A percentile compares a stretch with the other conserved stretches of the same genome.
Conservation (phyloP, 192 early-diverging fungal species). For the Backusella luteola region DNA sequence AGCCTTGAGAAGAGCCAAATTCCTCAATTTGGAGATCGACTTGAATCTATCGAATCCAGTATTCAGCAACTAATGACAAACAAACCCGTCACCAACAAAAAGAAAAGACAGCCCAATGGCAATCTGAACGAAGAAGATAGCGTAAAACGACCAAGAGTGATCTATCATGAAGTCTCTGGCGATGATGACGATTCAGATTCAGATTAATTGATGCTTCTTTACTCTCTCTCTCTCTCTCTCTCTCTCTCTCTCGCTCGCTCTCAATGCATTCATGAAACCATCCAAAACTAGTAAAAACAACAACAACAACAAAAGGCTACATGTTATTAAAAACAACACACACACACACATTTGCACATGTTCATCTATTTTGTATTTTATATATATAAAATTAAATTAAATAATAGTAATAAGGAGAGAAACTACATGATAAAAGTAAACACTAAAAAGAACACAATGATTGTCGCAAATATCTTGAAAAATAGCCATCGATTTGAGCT, state of each 20-base stretch:
- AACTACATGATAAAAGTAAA: slow-evolving; percentile 30
- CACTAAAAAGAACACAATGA: slow-evolving; percentile 69
- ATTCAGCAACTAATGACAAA: not conserved
- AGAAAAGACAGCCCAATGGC: not conserved
- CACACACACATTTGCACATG: too few species aligned
- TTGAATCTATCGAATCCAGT: not conserved
- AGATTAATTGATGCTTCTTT: not conserved
- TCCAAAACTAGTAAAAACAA: too few species aligned
- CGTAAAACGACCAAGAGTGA: not conserved
- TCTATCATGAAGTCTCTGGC: not conserved
- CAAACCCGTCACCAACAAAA: not conserved
- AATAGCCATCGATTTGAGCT: slow-evolving; percentile 95
- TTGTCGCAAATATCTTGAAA: slow-evolving; percentile 89
- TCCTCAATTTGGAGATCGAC: not conserved
- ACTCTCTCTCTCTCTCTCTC: too few species aligned
- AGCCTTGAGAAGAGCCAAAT: not conserved
- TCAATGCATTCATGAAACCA: too few species aligned
- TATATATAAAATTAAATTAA: not conserved
- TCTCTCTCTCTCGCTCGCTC: too few species aligned
- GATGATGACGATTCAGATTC: not conserved
- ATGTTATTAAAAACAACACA: too few species aligned
- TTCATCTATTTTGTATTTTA: not conserved
- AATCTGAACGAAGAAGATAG: not conserved
- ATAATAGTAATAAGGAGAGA: not conserved
- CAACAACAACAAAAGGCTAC: too few species aligned